phyloP scores from a whole-genome alignment of 352 stramenopile genomes.

The Globisporangium sylvaticum region DNA sequence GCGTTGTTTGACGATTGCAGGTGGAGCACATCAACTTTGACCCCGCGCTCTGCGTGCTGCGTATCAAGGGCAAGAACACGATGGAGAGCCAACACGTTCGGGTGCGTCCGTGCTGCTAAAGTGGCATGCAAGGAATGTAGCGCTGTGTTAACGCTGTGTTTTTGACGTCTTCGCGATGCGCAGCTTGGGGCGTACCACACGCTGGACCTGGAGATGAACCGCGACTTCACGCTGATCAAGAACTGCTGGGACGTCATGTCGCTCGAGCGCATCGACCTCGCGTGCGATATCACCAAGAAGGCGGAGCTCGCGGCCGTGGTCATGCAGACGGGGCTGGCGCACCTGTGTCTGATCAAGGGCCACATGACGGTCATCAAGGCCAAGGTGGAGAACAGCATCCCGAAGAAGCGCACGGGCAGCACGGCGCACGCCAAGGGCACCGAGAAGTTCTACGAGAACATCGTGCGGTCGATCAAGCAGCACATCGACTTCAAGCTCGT shows the following conservation, averaged over 20 bases:
- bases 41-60: slow-evolving; percentile 87
- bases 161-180: too few relatives aligned
- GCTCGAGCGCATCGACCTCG: slow-evolving; percentile 94
- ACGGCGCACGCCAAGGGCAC: slow-evolving; percentile 92
- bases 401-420: slow-evolving; percentile 95
- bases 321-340: slow-evolving; percentile 93
- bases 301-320: slow-evolving; percentile 96
- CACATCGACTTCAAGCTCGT: slow-evolving; percentile 97
- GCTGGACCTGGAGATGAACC: slow-evolving; percentile 94
- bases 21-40: slow-evolving; percentile 98
- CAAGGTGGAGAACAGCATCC: slow-evolving; percentile 95
- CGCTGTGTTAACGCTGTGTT: neutral
- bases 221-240: slow-evolving; percentile 96
- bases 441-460: slow-evolving; percentile 95
- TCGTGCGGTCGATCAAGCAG: slow-evolving; percentile 94
- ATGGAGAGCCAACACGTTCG: slow-evolving; percentile 94
- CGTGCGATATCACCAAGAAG: slow-evolving; percentile 91
- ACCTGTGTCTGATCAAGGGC: slow-evolving; percentile 97
- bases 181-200: slow-evolving; percentile 97
- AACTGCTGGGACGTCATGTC: slow-evolving; percentile 97
- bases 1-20: slow-evolving; percentile 20
- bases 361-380: slow-evolving; percentile 94
- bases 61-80: slow-evolving; percentile 93
- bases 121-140: too few relatives aligned
- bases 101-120: slow-evolving; percentile 31